Percentiles rank a stretch among this genome's conserved stretches.
Evolutionary conservation across 768 basidiomycete species (phyloP).

Genomic region (Suillus brevipes): DNA sequence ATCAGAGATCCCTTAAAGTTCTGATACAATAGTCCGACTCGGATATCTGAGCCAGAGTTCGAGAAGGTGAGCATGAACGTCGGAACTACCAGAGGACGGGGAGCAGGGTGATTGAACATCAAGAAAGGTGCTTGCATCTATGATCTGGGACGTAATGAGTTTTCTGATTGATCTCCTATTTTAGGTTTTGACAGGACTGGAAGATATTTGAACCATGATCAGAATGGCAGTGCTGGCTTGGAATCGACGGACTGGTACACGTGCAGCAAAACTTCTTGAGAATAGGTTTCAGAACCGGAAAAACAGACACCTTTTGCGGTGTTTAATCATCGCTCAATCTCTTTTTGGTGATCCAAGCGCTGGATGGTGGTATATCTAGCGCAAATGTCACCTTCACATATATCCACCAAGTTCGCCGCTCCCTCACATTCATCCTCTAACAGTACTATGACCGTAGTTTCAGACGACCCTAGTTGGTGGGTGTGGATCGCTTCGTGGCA

Average conservation of each 20-base stretch:
- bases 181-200: not conserved
- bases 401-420: not conserved
- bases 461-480: not conserved
- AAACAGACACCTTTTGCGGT: not conserved
- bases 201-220: not conserved
- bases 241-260: not conserved
- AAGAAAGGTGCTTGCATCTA: not conserved
- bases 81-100: not conserved
- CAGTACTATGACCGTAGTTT: not conserved
- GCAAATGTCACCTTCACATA: not conserved
- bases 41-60: not conserved
- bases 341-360: not conserved
- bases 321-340: not conserved
- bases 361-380: not conserved
- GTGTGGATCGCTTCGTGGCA: not conserved
- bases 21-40: not conserved
- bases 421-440: not conserved
- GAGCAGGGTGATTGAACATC: not conserved
- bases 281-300: not conserved
- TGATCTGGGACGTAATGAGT: not conserved
- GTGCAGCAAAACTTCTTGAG: not conserved
- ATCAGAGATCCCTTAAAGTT: not conserved
- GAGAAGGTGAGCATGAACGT: not conserved
- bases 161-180: not conserved
- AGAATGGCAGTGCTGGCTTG: not conserved